Evolutionary conservation across 768 basidiomycete genomes (phyloP), one percentile per base, ranked within the genome.

Genomic region (Suillus ampliporus): DNA sequence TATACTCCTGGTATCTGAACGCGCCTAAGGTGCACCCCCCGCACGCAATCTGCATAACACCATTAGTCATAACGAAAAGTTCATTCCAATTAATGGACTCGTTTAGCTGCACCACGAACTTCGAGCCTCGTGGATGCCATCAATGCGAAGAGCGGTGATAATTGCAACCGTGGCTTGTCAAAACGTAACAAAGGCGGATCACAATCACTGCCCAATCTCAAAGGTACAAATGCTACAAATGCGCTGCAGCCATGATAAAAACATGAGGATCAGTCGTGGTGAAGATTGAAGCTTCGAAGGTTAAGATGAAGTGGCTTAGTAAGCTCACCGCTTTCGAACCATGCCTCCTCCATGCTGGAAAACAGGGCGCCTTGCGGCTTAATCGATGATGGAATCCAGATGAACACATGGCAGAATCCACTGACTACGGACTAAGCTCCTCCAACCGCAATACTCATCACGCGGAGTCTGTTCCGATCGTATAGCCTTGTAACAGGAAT

Each of bases 401-500:
- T 40, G 35, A 43, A 40, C 66, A 67, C 69, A 68, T 76, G 75
- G 68, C 13, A 56, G 57, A 44, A 38, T 54, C 53, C 60, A 57
- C 48, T 19, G 13, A 23, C 23, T 57, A 57, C 50, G 23, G 53
- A 19, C 50, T 57, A 41, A 35, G 37, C 47, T 37, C 23, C 40
- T 61, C 63, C 61, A 58, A 61, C 59, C 34, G 59, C 59, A 56
- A 57, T 65, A 72, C 17, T 64, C 64, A 59, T 63, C n/a, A 47
- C 65, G 54, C 50, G 53, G 62, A 58, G 56, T 37, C 50, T 60
- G 60, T 56, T 38, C 44, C 41, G 47, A 50, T 41, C 35, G 67
- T 71, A 76, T 70, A 71, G 75, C 73, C 73, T 75, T 66, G 57
- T 46, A 34, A 61, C 41, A 60, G 23, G 50, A 52, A 34, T 76